Percentiles rank a stretch among this genome's conserved stretches.
Evolutionary conservation across 495 filamentous ascomycete species (phyloP).

Genomic region (Trichoderma reesei): DNA sequence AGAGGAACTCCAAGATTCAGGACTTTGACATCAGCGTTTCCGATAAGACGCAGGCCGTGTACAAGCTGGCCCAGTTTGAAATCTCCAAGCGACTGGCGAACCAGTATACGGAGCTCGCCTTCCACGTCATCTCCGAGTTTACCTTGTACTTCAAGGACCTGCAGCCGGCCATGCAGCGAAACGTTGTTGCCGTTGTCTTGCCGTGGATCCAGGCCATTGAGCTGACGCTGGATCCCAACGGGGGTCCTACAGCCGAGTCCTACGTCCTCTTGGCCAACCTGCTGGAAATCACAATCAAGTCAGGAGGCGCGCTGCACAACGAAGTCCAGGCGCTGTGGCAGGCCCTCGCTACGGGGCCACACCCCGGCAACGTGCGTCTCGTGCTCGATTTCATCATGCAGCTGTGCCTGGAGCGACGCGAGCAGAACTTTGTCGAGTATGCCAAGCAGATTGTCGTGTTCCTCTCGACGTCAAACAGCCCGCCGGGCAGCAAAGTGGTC

Average conservation of each 20-base stretch:
- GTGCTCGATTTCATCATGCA: conserved; percentile 93
- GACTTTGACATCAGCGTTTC: conserved; percentile 98
- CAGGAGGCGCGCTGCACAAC: conserved; percentile 78
- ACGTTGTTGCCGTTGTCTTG: conserved; percentile 86
- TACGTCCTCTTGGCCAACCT: conserved; percentile 95
- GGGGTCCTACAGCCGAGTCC: conserved; percentile 76
- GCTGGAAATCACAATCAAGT: conserved; percentile 91
- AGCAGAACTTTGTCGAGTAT: conserved; percentile 95
- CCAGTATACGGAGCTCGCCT: conserved; percentile 78
- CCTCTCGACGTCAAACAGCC: conserved; percentile 76
- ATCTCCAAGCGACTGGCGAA: conserved; percentile 84
- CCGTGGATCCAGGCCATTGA: conserved; percentile 96
- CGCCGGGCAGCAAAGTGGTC: conserved; percentile 72
- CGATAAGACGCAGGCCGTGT: conserved; percentile 95
- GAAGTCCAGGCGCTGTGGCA: conserved; percentile 98
- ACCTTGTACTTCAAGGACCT: conserved; percentile 82
- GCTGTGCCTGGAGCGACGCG: conserved; percentile 81
- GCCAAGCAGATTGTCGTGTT: conserved; percentile 97
- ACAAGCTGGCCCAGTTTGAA: conserved; percentile 94
- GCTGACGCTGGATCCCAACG: conserved; percentile 87
- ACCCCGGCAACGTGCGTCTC: conserved; percentile 89
- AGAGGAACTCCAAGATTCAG: conserved; percentile 79
- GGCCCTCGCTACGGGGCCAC: conserved; percentile 84
- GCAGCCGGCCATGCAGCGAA: conserved; percentile 69
- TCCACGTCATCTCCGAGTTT: conserved; percentile 91